phyloP scores from a whole-genome alignment of 78 protist genomes.

The Dictyostelium capitatum region DNA sequence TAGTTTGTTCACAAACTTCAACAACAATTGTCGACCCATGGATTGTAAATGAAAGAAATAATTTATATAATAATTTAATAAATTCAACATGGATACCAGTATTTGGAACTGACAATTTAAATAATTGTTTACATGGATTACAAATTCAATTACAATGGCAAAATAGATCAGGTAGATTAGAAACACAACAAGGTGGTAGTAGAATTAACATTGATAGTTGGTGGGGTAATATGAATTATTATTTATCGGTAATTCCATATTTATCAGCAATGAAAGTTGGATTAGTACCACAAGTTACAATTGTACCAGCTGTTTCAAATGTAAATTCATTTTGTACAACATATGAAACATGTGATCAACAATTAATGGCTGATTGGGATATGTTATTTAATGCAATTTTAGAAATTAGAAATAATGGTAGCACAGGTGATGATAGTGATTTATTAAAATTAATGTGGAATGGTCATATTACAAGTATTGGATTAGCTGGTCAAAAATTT shows the following conservation, averaged over 20 bases:
- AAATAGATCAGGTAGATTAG: constrained; percentile 30
- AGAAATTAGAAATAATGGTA: background rate
- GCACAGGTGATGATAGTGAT: background rate
- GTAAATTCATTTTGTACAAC: background rate
- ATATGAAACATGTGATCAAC: constrained; percentile 4
- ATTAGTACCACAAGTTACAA: constrained; percentile 32
- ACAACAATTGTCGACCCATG: constrained; percentile 51
- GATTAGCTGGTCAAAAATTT: background rate
- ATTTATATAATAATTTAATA: background rate
- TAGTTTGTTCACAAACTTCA: too few relatives aligned
- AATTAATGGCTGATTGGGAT: constrained; percentile 21
- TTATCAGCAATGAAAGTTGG: constrained; percentile 18
- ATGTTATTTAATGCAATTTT: background rate
- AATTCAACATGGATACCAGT: constrained; percentile 20
- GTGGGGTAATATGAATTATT: constrained; percentile 75
- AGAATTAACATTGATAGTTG: constrained; percentile 5
- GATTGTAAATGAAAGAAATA: constrained; percentile 7
- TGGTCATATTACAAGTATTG: constrained; percentile 40
- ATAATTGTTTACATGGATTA: constrained; percentile 42
- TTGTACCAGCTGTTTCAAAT: background rate
- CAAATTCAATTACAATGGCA: constrained; percentile 53
- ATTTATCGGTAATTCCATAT: constrained; percentile 56
- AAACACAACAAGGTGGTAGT: background rate
- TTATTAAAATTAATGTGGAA: constrained; percentile 35
- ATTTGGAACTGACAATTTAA: constrained; percentile 22